These are phyloP conservation scores for Penicillium crustosum DNA, from an alignment of 2,329 filamentous ascomycete species.

Conservation along the genomic window DNA sequence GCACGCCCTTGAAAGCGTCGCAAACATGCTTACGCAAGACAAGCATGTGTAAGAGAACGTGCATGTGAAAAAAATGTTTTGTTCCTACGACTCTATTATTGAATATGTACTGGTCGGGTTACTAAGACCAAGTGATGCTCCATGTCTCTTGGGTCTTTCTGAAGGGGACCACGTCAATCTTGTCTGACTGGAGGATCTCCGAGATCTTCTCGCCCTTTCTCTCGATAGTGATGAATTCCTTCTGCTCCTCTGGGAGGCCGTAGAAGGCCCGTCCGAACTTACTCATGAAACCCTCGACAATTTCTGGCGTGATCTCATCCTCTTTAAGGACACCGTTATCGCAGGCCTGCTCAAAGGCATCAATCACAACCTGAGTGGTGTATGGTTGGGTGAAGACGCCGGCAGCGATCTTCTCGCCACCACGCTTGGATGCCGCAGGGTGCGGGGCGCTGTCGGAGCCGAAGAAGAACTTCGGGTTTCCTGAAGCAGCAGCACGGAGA, in stretches of 20 bases:
- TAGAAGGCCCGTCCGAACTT: slow-evolving; percentile 60
- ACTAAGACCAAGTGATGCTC: slow-evolving; percentile 36
- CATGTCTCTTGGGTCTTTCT: slow-evolving; percentile 58
- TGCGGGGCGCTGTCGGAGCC: slow-evolving; percentile 72
- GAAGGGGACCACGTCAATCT: slow-evolving; percentile 66
- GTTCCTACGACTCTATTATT: slow-evolving; percentile 7
- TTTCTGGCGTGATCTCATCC: slow-evolving; percentile 55
- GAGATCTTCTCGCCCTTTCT: slow-evolving; percentile 57
- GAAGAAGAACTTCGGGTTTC: slow-evolving; percentile 65
- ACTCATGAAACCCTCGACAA: slow-evolving; percentile 59
- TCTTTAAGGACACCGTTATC: slow-evolving; percentile 54
- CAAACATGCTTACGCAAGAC: slow-evolving; percentile 37
- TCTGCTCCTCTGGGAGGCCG: slow-evolving; percentile 49
- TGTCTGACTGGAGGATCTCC: slow-evolving; percentile 55
- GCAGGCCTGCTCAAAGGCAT: slow-evolving; percentile 58
- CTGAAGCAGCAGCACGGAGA: slow-evolving; percentile 58
- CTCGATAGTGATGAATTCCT: slow-evolving; percentile 56
- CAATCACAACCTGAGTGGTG: slow-evolving; percentile 58
- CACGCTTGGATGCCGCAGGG: slow-evolving; percentile 56
- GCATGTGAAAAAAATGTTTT: neutral
- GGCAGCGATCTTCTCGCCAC: slow-evolving; percentile 52
- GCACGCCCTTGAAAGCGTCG: slow-evolving; percentile 42
- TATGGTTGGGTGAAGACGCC: slow-evolving; percentile 65
- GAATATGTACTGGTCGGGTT: slow-evolving; percentile 10
- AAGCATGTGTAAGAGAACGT: slow-evolving; percentile 13